Base-by-base conservation (phyloP, 768 basidiomycete species). In the Suillus brevipes region DNA sequence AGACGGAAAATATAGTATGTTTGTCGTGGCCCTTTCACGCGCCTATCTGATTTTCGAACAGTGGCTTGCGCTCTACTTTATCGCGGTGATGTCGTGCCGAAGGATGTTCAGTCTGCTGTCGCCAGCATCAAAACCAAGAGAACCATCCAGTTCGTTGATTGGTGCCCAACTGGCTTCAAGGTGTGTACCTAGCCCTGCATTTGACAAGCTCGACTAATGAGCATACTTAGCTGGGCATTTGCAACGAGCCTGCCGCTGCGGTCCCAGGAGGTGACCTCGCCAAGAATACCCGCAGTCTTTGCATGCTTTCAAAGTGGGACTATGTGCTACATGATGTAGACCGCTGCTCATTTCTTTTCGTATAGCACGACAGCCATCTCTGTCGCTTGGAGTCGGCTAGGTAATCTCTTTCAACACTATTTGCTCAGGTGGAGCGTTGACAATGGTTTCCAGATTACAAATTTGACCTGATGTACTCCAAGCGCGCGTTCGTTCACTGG, bases 121-220 rank as follows among this genome's bases (percentile, higher is more conserved):
- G 88, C 92, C 50, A 89, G 84, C 69, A 94, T 99, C 84, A 97
- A 96, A 85, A 98, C 95, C 64, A 98, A 96, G 86, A 88, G 92
- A 69, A 97, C 97, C 31, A 97, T 99, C 74, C 95, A 97, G 74
- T 97, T 97, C 77, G 96, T 98, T 67, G 96, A 97, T 75, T 98
- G 96, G 96, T 95, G 94, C 79, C 93, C 93, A 43, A 99, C 97
- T 73, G 97, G 96, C 67, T 97, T 96, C 89, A 96, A 96, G 81
- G 84, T 85, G 49, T 58, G 14, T 60, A 53, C 34, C 4, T 43
- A 49, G 5, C 47, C 7, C 8, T 31, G 18, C 7, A 31, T n/a
- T 47, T 50, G 59, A 40, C n/a, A 34, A 34, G 36, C 37, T 43
- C 60, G 52, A 73, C 73, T 65, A 75, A 73, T 50, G 9, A 4